Base-by-base conservation (phyloP, 345 rosid genomes). In the Populus nigra region DNA sequence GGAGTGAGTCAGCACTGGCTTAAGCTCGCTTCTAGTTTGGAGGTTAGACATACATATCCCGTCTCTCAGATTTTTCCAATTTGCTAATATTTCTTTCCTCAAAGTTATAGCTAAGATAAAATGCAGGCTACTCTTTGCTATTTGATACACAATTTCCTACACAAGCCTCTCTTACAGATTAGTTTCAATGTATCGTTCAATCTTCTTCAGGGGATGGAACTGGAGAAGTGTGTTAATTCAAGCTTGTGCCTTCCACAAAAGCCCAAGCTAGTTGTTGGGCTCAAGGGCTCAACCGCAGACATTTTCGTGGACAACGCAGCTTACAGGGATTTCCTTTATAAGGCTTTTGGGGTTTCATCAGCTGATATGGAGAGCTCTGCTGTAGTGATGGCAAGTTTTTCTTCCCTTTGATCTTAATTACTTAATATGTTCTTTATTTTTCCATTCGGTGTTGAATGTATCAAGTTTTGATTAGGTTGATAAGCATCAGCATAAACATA, bases 281-380 rank as follows among this genome's bases (percentile, higher is more conserved):
- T 88, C 5, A 83, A 73, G 17, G 90, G 86, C 39, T 85, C 86
- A 1, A 82, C 89, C 5, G 84, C 90, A 74, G 67, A 90, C 33
- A 86, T 87, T 33, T 90, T 88, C 77, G 78, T 88, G 55, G 85
- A 90, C 65, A 90, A 88, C 70, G 89, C 83, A 20, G 88, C 85
- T 73, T 87, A 90, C 47, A 75, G 83, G 63, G 86, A 80, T 36
- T 87, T 90, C 78, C 83, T 82, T 25, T 79, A 50, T 67, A 27
- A 79, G 35, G 67, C 65, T 39, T 88, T 87, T 43, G 68, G 74
- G 35, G 90, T 87, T 77, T 86, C 90, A 35, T 84, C 91, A 1
- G 76, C 79, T 0, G 90, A 90, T 11, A 87, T 82, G 88, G 93
- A 88, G 86, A 87, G 87, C 71, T 77, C 85, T 80, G 88, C 89